Evolutionary conservation across 371 early-diverging fungal species (phyloP).

Genomic region (Saksenaea oblongispora): DNA sequence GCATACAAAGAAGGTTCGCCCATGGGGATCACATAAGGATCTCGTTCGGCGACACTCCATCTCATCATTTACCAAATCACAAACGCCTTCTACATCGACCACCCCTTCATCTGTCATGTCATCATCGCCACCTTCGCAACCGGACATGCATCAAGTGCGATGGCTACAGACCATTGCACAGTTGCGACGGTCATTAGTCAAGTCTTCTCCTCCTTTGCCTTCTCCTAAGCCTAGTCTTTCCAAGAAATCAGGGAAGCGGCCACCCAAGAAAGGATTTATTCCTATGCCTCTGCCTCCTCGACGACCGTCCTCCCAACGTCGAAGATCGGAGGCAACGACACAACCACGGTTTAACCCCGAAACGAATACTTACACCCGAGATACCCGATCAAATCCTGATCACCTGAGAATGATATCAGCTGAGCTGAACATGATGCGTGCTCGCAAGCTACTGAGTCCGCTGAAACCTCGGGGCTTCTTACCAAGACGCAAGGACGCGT

Average conservation of each 20-base stretch:
- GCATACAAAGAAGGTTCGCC: not conserved
- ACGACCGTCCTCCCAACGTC: slow-evolving; percentile 27
- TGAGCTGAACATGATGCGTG: slow-evolving; percentile 62
- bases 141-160: slow-evolving; percentile 19
- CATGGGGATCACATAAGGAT: slow-evolving; percentile 2
- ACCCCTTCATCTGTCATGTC: slow-evolving; percentile 40
- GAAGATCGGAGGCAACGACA: slow-evolving; percentile 53
- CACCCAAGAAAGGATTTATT: slow-evolving; percentile 27
- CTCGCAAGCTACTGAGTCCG: slow-evolving; percentile 55
- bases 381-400: slow-evolving; percentile 63
- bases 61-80: slow-evolving; percentile 35
- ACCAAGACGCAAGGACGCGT: slow-evolving; percentile 56
- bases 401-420: slow-evolving; percentile 63
- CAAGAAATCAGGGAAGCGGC: slow-evolving; percentile 3
- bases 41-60: slow-evolving; percentile 39
- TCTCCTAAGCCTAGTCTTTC: not conserved
- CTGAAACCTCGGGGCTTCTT: slow-evolving; percentile 62
- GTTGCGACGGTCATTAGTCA: slow-evolving; percentile 26
- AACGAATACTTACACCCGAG: slow-evolving; percentile 55
- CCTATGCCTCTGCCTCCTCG: slow-evolving; percentile 51
- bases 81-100: slow-evolving; percentile 30
- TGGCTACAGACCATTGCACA: slow-evolving; percentile 29
- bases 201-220: slow-evolving; percentile 9
- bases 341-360: slow-evolving; percentile 53
- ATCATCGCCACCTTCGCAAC: slow-evolving; percentile 36